Evolutionary conservation across 2,329 filamentous ascomycete genomes (phyloP).

Genomic region (Cladosporium sp.): DNA sequence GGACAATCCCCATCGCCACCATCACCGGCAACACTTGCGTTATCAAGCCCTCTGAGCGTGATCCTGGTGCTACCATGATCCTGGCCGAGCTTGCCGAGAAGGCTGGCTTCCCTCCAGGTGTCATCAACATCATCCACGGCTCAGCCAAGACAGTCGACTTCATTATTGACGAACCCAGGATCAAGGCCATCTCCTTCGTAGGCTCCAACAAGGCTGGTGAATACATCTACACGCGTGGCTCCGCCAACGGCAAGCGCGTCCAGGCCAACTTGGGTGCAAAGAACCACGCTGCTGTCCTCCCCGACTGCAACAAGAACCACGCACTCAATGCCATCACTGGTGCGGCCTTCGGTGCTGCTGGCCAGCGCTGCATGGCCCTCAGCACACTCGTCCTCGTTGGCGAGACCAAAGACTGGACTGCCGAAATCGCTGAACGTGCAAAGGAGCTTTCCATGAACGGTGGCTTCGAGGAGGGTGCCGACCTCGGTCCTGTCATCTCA

Average conservation of each 20-base stretch:
- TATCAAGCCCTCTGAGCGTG: constrained; percentile 82
- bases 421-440: constrained; percentile 74
- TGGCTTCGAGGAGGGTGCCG: constrained; percentile 77
- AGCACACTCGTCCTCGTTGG: constrained; percentile 81
- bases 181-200: constrained; percentile 86
- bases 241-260: constrained; percentile 82
- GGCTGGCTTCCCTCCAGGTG: constrained; percentile 78
- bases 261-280: constrained; percentile 87
- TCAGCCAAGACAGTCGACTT: constrained; percentile 80
- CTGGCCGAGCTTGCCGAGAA: constrained; percentile 76
- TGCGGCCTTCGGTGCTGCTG: constrained; percentile 80
- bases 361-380: constrained; percentile 84
- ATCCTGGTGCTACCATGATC: constrained; percentile 83
- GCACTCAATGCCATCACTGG: constrained; percentile 81
- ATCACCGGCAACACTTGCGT: constrained; percentile 82
- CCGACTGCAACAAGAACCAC: constrained; percentile 88
- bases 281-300: constrained; percentile 82
- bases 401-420: constrained; percentile 77
- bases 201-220: constrained; percentile 85
- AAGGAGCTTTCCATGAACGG: constrained; percentile 73
- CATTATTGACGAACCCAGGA: constrained; percentile 78
- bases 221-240: constrained; percentile 78
- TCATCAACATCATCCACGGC: constrained; percentile 81
- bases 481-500: constrained; percentile 79
- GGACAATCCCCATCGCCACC: constrained; percentile 82